These are phyloP conservation scores for grape (Vitis vinifera) DNA, from an alignment of 164 flowering plant genomes.

Conservation along the genomic window DNA sequence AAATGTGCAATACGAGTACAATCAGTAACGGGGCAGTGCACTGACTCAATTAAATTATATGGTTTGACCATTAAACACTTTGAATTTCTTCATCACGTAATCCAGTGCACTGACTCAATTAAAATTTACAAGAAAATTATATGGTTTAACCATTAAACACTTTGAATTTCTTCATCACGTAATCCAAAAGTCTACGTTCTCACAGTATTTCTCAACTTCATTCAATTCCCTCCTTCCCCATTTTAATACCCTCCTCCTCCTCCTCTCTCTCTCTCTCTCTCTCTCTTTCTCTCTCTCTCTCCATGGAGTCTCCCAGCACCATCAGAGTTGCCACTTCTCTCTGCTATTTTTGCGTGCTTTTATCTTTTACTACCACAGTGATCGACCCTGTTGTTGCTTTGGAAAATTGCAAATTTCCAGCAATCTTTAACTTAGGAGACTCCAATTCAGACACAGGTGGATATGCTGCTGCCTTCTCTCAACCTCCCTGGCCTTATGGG, in stretches of 20 bases:
- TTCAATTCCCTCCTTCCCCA: too few relatives aligned
- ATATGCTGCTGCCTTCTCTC: slow-evolving; percentile 5
- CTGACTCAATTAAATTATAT: too few relatives aligned
- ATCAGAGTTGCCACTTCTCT: neutral
- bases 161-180: too few relatives aligned
- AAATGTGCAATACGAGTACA: too few relatives aligned
- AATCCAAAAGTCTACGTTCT: too few relatives aligned
- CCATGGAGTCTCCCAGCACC: neutral
- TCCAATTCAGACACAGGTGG: slow-evolving; percentile 38
- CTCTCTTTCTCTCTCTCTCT: neutral
- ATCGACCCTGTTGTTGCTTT: neutral
- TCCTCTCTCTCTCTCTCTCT: neutral
- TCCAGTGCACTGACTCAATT: too few relatives aligned
- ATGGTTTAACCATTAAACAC: too few relatives aligned
- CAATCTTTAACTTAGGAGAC: slow-evolving; percentile 32
- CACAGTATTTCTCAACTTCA: too few relatives aligned
- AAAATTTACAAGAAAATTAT: too few relatives aligned
- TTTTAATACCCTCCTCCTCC: neutral
- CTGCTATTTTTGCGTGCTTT: neutral
- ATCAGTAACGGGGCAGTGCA: too few relatives aligned
- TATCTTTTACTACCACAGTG: neutral
- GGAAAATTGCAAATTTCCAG: slow-evolving; percentile 21
- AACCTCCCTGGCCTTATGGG: slow-evolving; percentile 15
- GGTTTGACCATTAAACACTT: too few relatives aligned
- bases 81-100: too few relatives aligned